Conservation (phyloP, 2,329 filamentous ascomycete species). For the Aspergillus unguis region DNA sequence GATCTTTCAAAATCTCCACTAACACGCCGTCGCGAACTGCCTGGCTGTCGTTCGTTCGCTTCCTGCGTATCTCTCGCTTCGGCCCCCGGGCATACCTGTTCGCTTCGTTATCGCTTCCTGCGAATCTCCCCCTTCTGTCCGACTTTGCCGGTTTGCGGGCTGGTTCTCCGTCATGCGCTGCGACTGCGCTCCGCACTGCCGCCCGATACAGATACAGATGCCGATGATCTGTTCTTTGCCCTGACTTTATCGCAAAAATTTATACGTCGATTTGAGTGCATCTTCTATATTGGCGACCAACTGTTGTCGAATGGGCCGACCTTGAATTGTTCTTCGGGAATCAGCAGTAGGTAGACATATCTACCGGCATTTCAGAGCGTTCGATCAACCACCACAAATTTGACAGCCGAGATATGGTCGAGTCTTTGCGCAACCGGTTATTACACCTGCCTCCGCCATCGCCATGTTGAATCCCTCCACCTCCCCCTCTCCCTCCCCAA, state of each 20-base stretch:
- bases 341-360: too few species aligned
- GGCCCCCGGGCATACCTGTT: not conserved
- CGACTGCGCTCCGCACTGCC: constrained; percentile 16
- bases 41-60: constrained; percentile 10
- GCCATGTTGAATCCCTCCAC: constrained; percentile 34
- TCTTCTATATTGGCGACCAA: constrained; percentile 5
- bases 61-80: not conserved
- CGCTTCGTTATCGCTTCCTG: not conserved
- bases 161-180: constrained; percentile 21
- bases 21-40: constrained; percentile 13
- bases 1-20: constrained; percentile 16
- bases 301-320: not conserved
- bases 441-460: constrained; percentile 27
- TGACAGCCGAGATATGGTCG: constrained; percentile 32
- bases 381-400: constrained; percentile 18
- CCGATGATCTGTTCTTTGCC: constrained; percentile 7
- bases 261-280: not conserved
- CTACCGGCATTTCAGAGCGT: not conserved
- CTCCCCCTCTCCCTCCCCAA: constrained; percentile 29
- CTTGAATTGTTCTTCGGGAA: constrained; percentile 13
- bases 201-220: constrained; percentile 7
- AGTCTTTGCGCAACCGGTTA: constrained; percentile 22
- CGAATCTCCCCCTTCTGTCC: not conserved
- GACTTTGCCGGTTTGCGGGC: constrained; percentile 5
- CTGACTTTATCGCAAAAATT: constrained; percentile 15